Evolutionary conservation across 2,329 filamentous ascomycete genomes (phyloP).

Genomic region (Rhinocladiella mackenziei): DNA sequence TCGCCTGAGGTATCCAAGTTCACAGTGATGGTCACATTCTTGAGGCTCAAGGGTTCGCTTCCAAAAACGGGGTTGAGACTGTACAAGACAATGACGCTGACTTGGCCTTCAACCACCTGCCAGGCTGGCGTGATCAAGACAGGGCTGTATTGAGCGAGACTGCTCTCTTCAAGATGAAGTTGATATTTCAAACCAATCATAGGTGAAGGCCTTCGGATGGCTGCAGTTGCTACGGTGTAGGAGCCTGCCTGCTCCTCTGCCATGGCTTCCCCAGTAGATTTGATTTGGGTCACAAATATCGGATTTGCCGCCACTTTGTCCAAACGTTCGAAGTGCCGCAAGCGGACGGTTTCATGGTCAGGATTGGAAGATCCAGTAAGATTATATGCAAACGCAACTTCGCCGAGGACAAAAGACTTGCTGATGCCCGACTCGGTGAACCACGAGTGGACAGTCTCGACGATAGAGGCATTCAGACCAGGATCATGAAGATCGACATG

Average conservation of each 20-base stretch:
- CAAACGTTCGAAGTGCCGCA: conserved; percentile 82
- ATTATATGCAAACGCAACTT: conserved; percentile 85
- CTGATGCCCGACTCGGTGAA: conserved; percentile 72
- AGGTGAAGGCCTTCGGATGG: conserved; percentile 60
- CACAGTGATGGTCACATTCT: conserved; percentile 71
- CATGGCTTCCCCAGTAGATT: conserved; percentile 10
- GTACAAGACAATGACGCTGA: conserved; percentile 83
- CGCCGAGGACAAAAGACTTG: conserved; percentile 72
- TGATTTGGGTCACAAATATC: conserved; percentile 65
- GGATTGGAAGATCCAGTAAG: conserved; percentile 41
- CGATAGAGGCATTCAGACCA: conserved; percentile 81
- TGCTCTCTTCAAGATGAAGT: conserved; percentile 64
- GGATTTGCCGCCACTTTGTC: conserved; percentile 93
- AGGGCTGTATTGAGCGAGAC: conserved; percentile 60
- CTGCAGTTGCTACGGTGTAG: conserved; percentile 70
- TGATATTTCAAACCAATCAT: conserved; percentile 90
- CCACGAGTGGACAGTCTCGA: conserved; percentile 83
- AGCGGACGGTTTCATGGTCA: conserved; percentile 63
- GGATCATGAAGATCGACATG: conserved; percentile 77
- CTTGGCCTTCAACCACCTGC: conserved; percentile 79
- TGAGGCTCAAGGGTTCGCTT: conserved; percentile 50
- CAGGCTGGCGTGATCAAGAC: conserved; percentile 70
- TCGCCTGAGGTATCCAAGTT: conserved; percentile 40
- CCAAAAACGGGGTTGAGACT: conserved; percentile 69
- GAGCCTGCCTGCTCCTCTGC: conserved; percentile 62